Percentiles rank a stretch among this genome's conserved stretches.
phyloP scores from a whole-genome alignment of 495 filamentous ascomycete genomes.

The Umbilicaria muhlenbergii region DNA sequence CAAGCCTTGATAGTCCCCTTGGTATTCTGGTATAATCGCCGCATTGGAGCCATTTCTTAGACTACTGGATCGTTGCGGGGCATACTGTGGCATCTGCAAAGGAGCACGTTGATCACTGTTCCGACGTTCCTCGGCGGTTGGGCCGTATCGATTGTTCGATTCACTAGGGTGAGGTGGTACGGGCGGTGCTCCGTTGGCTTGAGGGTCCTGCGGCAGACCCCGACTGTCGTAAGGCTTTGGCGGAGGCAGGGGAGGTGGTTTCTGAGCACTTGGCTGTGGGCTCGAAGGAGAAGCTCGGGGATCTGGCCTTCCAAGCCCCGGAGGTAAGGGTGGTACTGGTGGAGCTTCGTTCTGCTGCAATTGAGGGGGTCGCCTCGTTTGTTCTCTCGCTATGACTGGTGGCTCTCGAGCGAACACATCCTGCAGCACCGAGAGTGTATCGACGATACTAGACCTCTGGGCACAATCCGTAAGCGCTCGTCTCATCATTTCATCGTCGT shows the following conservation, averaged over 20 bases:
- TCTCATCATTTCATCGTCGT: not conserved
- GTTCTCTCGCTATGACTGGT: constrained; percentile 63
- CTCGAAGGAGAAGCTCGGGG: constrained; percentile 3
- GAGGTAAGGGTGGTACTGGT: constrained; percentile 54
- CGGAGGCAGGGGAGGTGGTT: constrained; percentile 3
- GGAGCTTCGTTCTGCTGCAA: constrained; percentile 32
- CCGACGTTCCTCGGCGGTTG: not conserved
- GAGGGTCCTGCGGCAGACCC: not conserved
- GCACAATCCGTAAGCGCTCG: not conserved
- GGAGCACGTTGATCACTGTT: not conserved
- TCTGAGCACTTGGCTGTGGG: not conserved
- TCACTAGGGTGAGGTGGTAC: constrained; percentile 3
- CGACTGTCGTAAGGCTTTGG: not conserved
- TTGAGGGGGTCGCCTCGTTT: constrained; percentile 21
- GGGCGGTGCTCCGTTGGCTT: constrained; percentile 3
- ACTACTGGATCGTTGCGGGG: not conserved
- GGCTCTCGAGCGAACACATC: constrained; percentile 91
- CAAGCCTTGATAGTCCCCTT: not conserved
- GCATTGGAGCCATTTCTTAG: not conserved
- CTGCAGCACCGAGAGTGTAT: constrained; percentile 67
- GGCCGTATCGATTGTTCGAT: not conserved
- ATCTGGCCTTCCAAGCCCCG: constrained; percentile 32
- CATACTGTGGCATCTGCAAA: not conserved
- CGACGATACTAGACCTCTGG: constrained; percentile 66
- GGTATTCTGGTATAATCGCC: not conserved